Evolutionary conservation across 257 asterid genomes (phyloP), one percentile per base, ranked within the genome.

Genomic region (Asclepias syriaca): DNA sequence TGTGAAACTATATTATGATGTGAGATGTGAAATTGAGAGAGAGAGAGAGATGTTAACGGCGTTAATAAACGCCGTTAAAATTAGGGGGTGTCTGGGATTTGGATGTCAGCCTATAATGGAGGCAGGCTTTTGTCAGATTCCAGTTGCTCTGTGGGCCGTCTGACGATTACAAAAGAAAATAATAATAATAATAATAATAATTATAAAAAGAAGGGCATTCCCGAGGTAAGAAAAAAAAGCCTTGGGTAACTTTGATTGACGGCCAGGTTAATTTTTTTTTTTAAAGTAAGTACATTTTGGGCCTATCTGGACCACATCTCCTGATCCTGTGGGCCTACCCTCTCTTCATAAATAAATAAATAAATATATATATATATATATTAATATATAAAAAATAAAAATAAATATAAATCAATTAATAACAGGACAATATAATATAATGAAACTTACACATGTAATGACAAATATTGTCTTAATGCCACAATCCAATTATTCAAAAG

Each of bases 181-280:
- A 6, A 43, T 0, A 43, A 43, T 40, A 40, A 40, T 2, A 43
- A 0, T 43, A 43, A 43, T 6, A 43, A 43, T 43, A 8, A 43
- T 43, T 5, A 40, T 40, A 0, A 43, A 43, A 9, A 43, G 10
- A 8, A 6, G 48, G 79, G 69, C 85, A 85, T 87, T 86, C 88
- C 90, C 93, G 83, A 89, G 85, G 86, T 69, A 57, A 68, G 69
- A 79, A 71, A 71, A 75, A 72, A 43, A 43, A 34, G 57, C 18
- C 58, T 29, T 57, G 29, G 80, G 75, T 81, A 72, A 82, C 57
- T 55, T 70, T 75, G 60, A 58, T 80, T 79, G 78, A 81, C 79
- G 80, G 79, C 73, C 73, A 72, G 79, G 81, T 67, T 77, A 39
- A 82, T 80, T 0, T 0, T 6, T 6, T 34, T 6, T 6, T 6